Percentiles rank a stretch among this genome's conserved stretches.
Conservation (phyloP, 2,329 filamentous ascomycete species). For the Sarocladium oryzae region DNA sequence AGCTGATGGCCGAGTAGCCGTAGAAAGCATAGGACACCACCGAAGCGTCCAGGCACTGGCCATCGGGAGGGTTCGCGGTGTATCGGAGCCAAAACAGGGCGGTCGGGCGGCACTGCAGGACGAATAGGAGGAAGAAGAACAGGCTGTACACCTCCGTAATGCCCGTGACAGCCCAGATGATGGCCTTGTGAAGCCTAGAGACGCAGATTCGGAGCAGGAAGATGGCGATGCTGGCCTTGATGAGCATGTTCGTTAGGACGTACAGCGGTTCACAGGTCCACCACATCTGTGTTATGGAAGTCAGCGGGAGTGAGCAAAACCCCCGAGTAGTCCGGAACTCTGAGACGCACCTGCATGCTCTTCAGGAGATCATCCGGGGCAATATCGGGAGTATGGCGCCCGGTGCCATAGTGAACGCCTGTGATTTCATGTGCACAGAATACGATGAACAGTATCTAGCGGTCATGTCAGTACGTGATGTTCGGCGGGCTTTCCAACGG, state of each 20-base stretch:
- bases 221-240: conserved; percentile 33
- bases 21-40: conserved; percentile 25
- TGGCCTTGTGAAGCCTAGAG: conserved; percentile 19
- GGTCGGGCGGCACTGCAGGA: conserved; percentile 33
- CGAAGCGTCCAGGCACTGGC: conserved; percentile 23
- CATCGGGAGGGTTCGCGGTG: conserved; percentile 18
- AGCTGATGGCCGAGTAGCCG: conserved; percentile 31
- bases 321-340: conserved; percentile 8
- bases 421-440: conserved; percentile 21
- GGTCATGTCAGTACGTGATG: neutral
- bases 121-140: conserved; percentile 32
- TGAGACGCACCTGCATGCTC: conserved; percentile 23
- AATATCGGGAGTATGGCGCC: conserved; percentile 18
- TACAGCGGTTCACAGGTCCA: conserved; percentile 38
- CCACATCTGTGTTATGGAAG: conserved; percentile 20
- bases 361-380: conserved; percentile 14
- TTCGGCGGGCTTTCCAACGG: too few species aligned
- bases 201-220: conserved; percentile 31
- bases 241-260: conserved; percentile 25
- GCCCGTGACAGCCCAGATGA: conserved; percentile 23
- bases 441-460: conserved; percentile 16
- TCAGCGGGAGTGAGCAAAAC: neutral
- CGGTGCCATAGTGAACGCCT: conserved; percentile 23
- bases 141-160: conserved; percentile 27
- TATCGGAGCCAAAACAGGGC: conserved; percentile 31